Evolutionary conservation across 1,284 basidiomycete genomes (phyloP), one percentile per base, ranked within the genome.

Genomic region (Sutorius eximius): DNA sequence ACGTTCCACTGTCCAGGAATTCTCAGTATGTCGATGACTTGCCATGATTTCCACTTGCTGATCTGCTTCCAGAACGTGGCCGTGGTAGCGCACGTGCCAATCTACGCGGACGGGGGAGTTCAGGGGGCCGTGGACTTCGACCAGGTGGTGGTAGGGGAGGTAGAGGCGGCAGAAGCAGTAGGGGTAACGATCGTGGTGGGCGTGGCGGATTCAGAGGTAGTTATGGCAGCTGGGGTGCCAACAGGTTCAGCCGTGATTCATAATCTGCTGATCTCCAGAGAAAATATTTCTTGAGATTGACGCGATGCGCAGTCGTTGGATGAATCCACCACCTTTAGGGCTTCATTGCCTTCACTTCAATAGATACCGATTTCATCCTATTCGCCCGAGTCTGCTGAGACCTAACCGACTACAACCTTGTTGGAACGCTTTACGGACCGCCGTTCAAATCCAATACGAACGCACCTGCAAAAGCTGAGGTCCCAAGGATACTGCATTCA

Each of bases 391-490:
- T 74, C 45, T 72, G 64, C 55, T 83, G 81, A 38, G 71, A 69
- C 18, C 71, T 66, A 24, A 80, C 69, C 13, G 72, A 75, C 82
- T 85, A 48, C 38, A 53, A 48, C 13, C 36, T 27, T 24, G 18
- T 52, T 36, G 8, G 37, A 13, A 37, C 22, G 1, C 5, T 36
- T 32, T 27, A 9, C n/a, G 5, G 12, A 2, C 40, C 11, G 12
- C 9, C 22, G 2, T 9, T 33, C 15, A n/a, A 37, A 46, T 29
- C 9, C 13, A 0, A 22, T 34, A 20, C 29, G 34, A 48, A 61
- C 73, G 18, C 53, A 82, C 84, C 72, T 86, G 83, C 44, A 74
- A 72, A 15, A 86, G 68, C 57, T 82, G 79, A 37, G 82, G 74
- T 3, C 73, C 71, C 32, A 82, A 52, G 10, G 75, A 71, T 18